Evolutionary conservation across 495 filamentous ascomycete genomes (phyloP).

Genomic region (Aspergillus heteromorphus): DNA sequence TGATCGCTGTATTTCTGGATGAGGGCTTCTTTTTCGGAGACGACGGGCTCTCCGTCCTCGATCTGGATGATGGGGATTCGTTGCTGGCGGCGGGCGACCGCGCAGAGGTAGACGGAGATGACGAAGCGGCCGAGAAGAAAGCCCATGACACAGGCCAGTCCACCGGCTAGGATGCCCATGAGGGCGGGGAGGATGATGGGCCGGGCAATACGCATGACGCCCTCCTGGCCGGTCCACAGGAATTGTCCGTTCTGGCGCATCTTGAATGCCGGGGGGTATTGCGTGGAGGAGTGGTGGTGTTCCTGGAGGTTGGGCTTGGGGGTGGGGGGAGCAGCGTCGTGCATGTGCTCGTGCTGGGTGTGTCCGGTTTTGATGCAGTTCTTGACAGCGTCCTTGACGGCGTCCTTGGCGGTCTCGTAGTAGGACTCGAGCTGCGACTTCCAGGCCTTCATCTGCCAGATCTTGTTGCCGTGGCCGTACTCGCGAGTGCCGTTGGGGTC

Average conservation of each 20-base stretch:
- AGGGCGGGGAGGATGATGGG: slow-evolving; percentile 34
- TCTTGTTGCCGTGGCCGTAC: background rate
- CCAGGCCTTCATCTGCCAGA: slow-evolving; percentile 27
- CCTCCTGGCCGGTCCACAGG: slow-evolving; percentile 13
- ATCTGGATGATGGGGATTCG: background rate
- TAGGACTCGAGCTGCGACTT: slow-evolving; percentile 14
- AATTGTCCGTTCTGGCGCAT: slow-evolving; percentile 6
- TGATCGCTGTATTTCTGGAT: slow-evolving; percentile 9
- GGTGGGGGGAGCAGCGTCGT: slow-evolving; percentile 4
- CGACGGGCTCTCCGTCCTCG: slow-evolving; percentile 14
- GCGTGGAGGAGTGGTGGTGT: background rate
- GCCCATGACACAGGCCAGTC: slow-evolving; percentile 36
- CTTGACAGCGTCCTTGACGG: slow-evolving; percentile 3
- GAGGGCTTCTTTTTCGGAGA: slow-evolving; percentile 17
- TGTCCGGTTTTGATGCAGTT: slow-evolving; percentile 18
- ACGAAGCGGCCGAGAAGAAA: slow-evolving; percentile 35
- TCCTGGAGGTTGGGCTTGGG: background rate
- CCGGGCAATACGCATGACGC: slow-evolving; percentile 25
- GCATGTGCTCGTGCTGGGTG: slow-evolving; percentile 6
- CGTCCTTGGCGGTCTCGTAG: slow-evolving; percentile 8
- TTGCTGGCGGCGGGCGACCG: slow-evolving; percentile 8
- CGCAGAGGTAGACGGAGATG: slow-evolving; percentile 26
- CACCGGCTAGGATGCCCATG: slow-evolving; percentile 33
- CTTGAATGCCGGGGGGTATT: background rate
- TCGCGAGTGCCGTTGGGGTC: slow-evolving; percentile 10